These are phyloP conservation scores for Fraxinus pennsylvanica DNA, from an alignment of 257 asterid species.

Conservation along the genomic window DNA sequence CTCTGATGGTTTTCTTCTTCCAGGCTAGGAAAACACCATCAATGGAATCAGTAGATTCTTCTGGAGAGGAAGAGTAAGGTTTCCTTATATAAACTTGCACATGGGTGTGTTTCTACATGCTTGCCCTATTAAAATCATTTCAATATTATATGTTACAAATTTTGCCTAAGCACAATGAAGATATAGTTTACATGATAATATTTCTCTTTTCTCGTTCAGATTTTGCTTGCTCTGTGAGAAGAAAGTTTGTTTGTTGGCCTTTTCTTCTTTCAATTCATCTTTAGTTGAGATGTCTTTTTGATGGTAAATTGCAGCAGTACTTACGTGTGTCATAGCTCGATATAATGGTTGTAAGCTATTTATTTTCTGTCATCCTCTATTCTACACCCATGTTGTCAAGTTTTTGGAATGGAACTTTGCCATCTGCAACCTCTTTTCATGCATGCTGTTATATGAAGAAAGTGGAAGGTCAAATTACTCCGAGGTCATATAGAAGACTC, in stretches of 20 bases:
- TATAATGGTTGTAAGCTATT: neutral
- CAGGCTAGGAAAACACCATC: conserved; percentile 80
- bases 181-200: conserved; percentile 17
- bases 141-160: conserved; percentile 3
- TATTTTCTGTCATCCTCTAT: neutral
- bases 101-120: conserved; percentile 20
- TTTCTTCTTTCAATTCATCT: neutral
- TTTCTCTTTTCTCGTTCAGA: neutral
- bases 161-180: neutral
- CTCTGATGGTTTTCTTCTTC: conserved; percentile 27
- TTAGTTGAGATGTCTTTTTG: neutral
- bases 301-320: neutral
- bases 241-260: neutral
- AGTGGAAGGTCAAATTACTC: neutral
- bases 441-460: neutral
- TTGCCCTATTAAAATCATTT: conserved; percentile 10
- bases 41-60: conserved; percentile 71
- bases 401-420: neutral
- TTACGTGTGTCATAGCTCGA: neutral
- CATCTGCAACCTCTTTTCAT: neutral
- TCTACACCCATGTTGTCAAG: neutral
- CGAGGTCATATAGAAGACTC: neutral
- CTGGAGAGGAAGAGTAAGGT: conserved; percentile 98
- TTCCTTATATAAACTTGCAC: conserved; percentile 24
- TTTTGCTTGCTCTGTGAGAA: neutral